Base-by-base conservation (phyloP, 306 rosid genomes). In the Rosa persica region DNA sequence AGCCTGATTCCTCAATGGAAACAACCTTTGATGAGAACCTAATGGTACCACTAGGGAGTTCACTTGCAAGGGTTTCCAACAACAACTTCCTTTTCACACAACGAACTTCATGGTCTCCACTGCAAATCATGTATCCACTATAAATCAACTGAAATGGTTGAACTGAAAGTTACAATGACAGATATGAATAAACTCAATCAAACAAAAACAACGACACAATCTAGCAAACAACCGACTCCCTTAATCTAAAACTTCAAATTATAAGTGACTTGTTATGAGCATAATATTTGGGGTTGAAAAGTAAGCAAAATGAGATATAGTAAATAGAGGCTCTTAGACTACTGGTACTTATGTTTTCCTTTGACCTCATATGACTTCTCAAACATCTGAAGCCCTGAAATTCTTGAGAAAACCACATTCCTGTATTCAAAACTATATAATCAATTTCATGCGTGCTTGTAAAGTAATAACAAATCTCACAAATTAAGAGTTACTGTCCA, bases 311-410 rank as follows among this genome's bases (percentile, higher is more conserved):
- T 48, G 15, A 48, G 54, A 48, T 48, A 3, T 30, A 30, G 5
- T 48, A 20, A 55, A 20, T 55, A 55, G 60, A 19, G 60, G 22
- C 60, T 12, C 20, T 11, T 51, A 16, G 55, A 30, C 40, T 6
- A 30, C 4, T 20, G 40, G 6, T 34, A 80, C 97, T 88, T 73
- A 93, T 97, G 13, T 58, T 86, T 85, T 78, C 80, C 86, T 8
- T 15, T 80, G 49, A 70, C 81, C 1, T 62, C 51, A 79, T 84
- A 79, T 57, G 87, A 27, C 5, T 64, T 70, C 44, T 17, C 38
- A 64, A 89, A 76, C 8, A 87, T 87, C 54, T 86, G 78, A 49
- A 81, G 60, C 38, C 93, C 97, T 0, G 91, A 86, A 36, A 81
- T 57, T 81, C 78, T 71, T 15, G 97, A 83, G 30, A 86, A 62